These are phyloP conservation scores for Eremothecium cymbalariae DNA, from an alignment of 1,139 yeast genomes.

Conservation along the genomic window DNA sequence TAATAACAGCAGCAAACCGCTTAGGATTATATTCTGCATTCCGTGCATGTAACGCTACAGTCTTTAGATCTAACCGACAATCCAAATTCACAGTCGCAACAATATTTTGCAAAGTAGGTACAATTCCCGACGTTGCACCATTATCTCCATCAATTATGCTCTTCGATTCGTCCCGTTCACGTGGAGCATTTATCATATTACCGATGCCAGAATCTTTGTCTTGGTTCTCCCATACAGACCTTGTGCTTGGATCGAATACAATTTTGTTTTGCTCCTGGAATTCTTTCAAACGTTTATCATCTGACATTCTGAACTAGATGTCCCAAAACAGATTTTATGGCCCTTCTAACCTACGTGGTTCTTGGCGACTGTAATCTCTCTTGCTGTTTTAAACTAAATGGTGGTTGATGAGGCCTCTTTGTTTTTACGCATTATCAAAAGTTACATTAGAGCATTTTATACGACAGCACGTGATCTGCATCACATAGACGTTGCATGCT, in stretches of 20 bases:
- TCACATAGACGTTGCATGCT: too few species aligned
- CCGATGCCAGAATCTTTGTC: constrained; percentile 13
- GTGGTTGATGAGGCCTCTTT: too few species aligned
- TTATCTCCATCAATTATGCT: constrained; percentile 5
- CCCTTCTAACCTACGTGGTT: too few species aligned
- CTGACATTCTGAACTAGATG: constrained; percentile 27
- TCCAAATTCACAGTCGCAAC: constrained; percentile 97
- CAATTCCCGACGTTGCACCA: constrained; percentile 75
- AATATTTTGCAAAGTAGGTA: constrained; percentile 91
- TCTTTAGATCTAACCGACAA: constrained; percentile 89
- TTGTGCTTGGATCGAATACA: constrained; percentile 31
- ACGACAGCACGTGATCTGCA: too few species aligned
- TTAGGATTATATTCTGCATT: constrained; percentile 97
- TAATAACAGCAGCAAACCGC: constrained; percentile 98
- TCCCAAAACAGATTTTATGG: too few species aligned
- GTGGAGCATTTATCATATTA: constrained; percentile 4
- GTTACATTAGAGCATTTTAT: too few species aligned
- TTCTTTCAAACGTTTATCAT: constrained; percentile 29
- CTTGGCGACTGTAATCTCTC: too few species aligned
- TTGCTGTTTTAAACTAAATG: too few species aligned
- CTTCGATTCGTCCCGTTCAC: constrained; percentile 11
- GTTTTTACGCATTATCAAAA: too few species aligned
- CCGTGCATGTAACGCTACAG: constrained; percentile 97
- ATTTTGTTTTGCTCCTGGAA: constrained; percentile 31
- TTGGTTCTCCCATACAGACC: constrained; percentile 33